These are phyloP conservation scores for Xylaria sp. DNA, from an alignment of 2,329 filamentous ascomycete species.

Conservation along the genomic window DNA sequence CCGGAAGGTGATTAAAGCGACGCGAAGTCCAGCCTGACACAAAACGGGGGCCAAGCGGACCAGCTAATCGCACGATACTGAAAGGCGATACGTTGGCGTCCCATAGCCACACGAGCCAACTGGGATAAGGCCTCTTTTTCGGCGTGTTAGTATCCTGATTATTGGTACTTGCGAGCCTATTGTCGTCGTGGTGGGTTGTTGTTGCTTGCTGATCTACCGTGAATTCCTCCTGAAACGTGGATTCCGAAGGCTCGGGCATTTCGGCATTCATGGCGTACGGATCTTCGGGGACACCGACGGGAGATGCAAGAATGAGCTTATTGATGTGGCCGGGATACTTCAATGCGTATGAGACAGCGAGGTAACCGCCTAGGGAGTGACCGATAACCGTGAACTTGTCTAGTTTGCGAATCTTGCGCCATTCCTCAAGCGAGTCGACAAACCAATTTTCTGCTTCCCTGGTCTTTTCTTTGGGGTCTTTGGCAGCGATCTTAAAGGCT, in stretches of 20 bases:
- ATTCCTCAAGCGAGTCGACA: conserved; percentile 94
- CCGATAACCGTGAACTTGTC: conserved; percentile 94
- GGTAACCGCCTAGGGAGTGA: conserved; percentile 93
- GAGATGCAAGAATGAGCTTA: conserved; percentile 94
- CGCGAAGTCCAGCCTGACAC: conserved; percentile 96
- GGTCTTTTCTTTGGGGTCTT: conserved; percentile 82
- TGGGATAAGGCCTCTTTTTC: conserved; percentile 71
- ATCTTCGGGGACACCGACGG: conserved; percentile 94
- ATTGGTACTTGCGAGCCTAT: conserved; percentile 57
- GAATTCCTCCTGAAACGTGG: conserved; percentile 81
- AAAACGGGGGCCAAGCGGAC: conserved; percentile 88
- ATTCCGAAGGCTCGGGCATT: conserved; percentile 80
- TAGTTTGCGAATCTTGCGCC: conserved; percentile 87
- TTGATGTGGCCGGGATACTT: conserved; percentile 96
- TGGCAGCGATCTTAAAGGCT: conserved; percentile 84
- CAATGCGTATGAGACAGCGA: conserved; percentile 92
- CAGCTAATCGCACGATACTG: conserved; percentile 85
- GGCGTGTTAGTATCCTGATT: conserved; percentile 51
- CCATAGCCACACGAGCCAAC: conserved; percentile 95
- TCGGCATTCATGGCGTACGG: conserved; percentile 86
- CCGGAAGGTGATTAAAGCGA: conserved; percentile 88
- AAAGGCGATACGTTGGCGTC: conserved; percentile 97
- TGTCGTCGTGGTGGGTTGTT: conserved; percentile 42
- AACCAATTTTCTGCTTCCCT: conserved; percentile 95
- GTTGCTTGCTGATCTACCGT: conserved; percentile 73